A percentile compares a stretch with the other conserved stretches of the same genome.
These are phyloP conservation scores for Eucalyptus sp. DNA, from an alignment of 345 rosid genomes.

Conservation along the genomic window DNA sequence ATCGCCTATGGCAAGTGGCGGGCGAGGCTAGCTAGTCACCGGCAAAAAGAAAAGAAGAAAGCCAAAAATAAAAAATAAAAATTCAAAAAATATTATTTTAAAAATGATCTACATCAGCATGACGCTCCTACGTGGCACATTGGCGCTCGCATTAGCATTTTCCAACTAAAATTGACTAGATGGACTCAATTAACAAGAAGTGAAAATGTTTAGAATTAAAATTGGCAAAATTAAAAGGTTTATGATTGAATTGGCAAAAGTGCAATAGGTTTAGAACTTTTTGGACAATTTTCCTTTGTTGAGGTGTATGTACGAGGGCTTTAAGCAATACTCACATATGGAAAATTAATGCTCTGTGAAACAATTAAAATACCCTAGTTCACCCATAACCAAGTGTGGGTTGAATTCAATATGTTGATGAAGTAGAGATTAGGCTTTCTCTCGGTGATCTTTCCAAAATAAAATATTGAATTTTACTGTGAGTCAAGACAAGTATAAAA, in stretches of 20 bases:
- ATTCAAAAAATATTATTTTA: no score
- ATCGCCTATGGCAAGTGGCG: accelerated
- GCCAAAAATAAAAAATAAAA: no score
- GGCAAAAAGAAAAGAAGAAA: no score
- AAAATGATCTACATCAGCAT: no score
- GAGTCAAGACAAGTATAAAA: background rate
- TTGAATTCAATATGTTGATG: background rate
- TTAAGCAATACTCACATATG: background rate
- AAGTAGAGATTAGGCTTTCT: background rate
- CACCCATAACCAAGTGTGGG: background rate
- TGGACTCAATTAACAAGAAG: no score
- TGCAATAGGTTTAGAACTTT: no score
- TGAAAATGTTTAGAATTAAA: no score
- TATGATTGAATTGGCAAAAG: no score
- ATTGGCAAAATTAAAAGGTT: no score
- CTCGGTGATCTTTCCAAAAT: background rate
- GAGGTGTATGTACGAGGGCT: background rate
- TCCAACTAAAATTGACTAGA: no score
- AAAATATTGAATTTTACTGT: background rate
- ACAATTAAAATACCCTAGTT: background rate
- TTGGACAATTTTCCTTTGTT: background rate
- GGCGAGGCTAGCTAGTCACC: accelerated
- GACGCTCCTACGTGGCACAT: no score
- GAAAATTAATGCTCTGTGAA: background rate
- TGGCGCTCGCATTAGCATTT: no score